Evolutionary conservation across 192 early-diverging fungal species (phyloP), one percentile per base, ranked within the genome.

Genomic region (Geranomyces variabilis): DNA sequence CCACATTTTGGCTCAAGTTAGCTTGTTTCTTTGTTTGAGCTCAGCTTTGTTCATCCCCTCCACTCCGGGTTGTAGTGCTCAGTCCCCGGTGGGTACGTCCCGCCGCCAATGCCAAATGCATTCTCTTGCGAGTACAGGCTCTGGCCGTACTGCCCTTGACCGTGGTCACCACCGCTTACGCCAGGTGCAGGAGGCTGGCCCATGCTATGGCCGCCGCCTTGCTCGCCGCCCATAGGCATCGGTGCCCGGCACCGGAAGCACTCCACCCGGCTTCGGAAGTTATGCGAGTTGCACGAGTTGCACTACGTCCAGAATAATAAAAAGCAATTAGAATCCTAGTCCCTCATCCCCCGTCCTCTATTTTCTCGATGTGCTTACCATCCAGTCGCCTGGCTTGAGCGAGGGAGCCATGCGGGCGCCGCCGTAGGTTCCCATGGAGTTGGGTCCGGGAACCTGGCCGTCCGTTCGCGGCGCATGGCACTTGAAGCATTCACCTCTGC

Each of bases 201-300:
- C 31, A 31, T 29, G 31, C 29, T 26, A 4, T 60, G 58, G 51
- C n/a, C n/a, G 31, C 58, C 58, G 58, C 58, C 51, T 7, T 55
- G 51, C 21, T n/a, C 58, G 29, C 58, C 58, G 58, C 58, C 58
- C 17, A 19, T 19, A 60, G 63, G 41, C 63, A 64, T 64, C 15
- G 33, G 63, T 5, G 63, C 43, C n/a, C 63, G 15, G 43, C 63
- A 64, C 21, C 63, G 63, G 63, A 64, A 64, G 28, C 63, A 64
- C 28, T 64, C 63, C 4, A 46, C 44, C 19, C 91, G 74, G 9
- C 84, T 86, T 9, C 90, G 85, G 73, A 89, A 93, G 74, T 93
- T 93, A 63, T 88, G 87, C 45, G 88, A 88, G 28, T 83, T 81
- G 73, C 91, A 93, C 28, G 81, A 80, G 53, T 82, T 71, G 67